phyloP scores from a whole-genome alignment of 148 eudicot genomes.

The Nepenthes gracilis region DNA sequence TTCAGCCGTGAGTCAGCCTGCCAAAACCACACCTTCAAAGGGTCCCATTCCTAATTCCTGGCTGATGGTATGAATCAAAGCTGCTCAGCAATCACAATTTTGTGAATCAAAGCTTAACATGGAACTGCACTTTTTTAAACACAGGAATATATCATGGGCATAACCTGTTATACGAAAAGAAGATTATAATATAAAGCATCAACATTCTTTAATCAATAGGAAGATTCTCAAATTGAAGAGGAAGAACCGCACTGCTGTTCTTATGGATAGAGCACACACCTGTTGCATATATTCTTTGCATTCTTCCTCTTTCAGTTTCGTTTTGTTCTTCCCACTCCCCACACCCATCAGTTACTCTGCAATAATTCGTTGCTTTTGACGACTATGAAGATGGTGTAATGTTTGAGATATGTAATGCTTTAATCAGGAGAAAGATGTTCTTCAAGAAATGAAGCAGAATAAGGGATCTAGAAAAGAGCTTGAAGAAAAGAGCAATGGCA shows the following conservation, averaged over 20 bases:
- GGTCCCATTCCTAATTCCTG: constrained; percentile 28
- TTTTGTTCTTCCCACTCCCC: too few species aligned
- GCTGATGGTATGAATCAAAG: constrained; percentile 39
- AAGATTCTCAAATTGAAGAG: too few species aligned
- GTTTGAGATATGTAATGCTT: background rate
- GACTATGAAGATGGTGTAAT: background rate
- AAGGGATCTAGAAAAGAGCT: constrained; percentile 20
- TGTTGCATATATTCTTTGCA: background rate
- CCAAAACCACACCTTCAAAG: constrained; percentile 39
- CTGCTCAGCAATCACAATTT: background rate
- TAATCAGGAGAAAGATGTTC: constrained; percentile 50
- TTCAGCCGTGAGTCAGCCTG: constrained; percentile 38
- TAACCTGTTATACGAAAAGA: too few species aligned
- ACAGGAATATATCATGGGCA: background rate
- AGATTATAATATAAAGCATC: too few species aligned
- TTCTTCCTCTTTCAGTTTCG: too few species aligned
- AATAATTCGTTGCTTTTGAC: too few species aligned
- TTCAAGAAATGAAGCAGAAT: constrained; percentile 37
- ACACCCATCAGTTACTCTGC: too few species aligned
- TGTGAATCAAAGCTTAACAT: background rate
- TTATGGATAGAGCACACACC: too few species aligned
- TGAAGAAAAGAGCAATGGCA: constrained; percentile 12
- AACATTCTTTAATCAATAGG: too few species aligned
- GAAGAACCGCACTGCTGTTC: too few species aligned
- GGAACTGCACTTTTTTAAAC: background rate